Evolutionary conservation across 495 filamentous ascomycete genomes (phyloP).

Genomic region (Xanthoparmelia taractica): DNA sequence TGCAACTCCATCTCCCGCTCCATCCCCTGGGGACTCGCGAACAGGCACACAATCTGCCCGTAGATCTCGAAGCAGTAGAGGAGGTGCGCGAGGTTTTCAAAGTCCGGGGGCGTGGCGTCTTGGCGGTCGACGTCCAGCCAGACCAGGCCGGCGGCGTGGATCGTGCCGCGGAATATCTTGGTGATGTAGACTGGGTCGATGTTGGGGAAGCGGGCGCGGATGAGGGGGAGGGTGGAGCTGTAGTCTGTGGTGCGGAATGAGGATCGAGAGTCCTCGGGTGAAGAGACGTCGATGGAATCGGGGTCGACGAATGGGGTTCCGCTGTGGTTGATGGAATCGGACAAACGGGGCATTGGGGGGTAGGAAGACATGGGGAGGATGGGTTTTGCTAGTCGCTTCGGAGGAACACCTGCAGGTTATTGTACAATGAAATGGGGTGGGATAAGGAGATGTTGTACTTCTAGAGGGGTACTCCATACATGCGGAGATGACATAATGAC

Average conservation of each 20-base stretch:
- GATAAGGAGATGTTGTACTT: no score
- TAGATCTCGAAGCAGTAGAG: conserved; percentile 35
- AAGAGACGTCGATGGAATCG: conserved; percentile 9
- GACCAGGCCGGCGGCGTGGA: conserved; percentile 16
- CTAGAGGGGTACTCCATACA: no score
- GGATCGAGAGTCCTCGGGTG: conserved; percentile 19
- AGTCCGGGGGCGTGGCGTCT: conserved; percentile 39
- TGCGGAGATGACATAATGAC: no score
- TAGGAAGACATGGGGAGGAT: conserved; percentile 9
- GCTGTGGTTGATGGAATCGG: no score
- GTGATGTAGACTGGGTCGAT: conserved; percentile 21
- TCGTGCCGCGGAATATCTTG: conserved; percentile 24
- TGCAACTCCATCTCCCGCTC: conserved; percentile 16
- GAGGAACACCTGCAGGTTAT: no score
- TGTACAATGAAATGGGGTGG: no score
- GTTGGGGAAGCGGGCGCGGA: conserved; percentile 20
- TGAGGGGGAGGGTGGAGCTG: conserved; percentile 8
- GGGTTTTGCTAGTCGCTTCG: no score
- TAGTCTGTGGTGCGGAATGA: conserved; percentile 19
- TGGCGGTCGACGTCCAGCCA: conserved; percentile 28
- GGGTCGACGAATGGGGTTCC: not conserved
- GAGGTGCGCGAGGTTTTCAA: conserved; percentile 66
- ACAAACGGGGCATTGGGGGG: not conserved
- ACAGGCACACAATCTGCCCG: conserved; percentile 17
- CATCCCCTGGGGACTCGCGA: not conserved